Percentiles rank a stretch among this genome's conserved stretches.
Evolutionary conservation across 768 basidiomycete genomes (phyloP).

Genomic region (Suillus tomentosus): DNA sequence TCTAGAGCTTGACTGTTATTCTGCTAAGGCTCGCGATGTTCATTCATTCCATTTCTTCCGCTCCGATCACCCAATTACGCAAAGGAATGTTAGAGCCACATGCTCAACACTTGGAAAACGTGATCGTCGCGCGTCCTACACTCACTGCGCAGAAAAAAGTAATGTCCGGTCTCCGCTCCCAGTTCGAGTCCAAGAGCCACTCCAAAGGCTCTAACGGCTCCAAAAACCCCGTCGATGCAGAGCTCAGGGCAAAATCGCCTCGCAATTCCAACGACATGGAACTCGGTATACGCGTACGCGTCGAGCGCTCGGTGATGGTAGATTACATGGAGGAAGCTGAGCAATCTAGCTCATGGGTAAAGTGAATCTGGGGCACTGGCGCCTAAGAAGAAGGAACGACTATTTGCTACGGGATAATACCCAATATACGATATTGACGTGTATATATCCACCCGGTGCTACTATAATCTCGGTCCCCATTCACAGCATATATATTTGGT

Average conservation of each 20-base stretch:
- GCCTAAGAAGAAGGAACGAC: not conserved
- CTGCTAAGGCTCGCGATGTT: not conserved
- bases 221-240: conserved; percentile 24
- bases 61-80: not conserved
- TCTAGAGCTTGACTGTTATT: not conserved
- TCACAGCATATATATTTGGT: not conserved
- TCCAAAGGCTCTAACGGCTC: not conserved
- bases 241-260: conserved; percentile 18
- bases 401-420: not conserved
- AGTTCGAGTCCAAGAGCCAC: conserved; percentile 18
- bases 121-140: conserved; percentile 24
- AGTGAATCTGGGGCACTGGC: conserved; percentile 2
- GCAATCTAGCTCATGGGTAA: conserved; percentile 21
- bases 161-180: conserved; percentile 26
- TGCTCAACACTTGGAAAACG: conserved; percentile 29
- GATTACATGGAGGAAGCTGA: conserved; percentile 22
- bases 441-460: not conserved
- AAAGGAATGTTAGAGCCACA: conserved; percentile 28
- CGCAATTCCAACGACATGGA: conserved; percentile 25
- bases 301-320: conserved; percentile 31
- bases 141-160: conserved; percentile 21
- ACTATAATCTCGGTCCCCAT: not conserved
- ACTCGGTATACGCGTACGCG: conserved; percentile 32
- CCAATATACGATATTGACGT: not conserved
- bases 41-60: not conserved